Evolutionary conservation across 2,329 filamentous ascomycete species (phyloP), one percentile per base, ranked within the genome.

Genomic region (Alternaria solani): DNA sequence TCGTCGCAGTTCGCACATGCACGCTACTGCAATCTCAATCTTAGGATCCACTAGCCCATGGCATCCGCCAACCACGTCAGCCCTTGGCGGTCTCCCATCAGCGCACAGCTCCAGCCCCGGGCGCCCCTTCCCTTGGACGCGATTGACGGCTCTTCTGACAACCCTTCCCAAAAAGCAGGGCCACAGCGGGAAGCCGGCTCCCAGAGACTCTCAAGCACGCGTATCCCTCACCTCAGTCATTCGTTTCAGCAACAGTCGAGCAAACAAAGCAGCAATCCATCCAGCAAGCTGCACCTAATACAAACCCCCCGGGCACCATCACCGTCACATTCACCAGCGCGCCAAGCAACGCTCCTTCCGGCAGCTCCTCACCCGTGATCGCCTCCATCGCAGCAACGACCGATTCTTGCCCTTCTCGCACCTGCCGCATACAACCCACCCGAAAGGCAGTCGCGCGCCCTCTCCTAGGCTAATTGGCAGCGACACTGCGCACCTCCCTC

Each of bases 201-300:
- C 58, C 57, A 51, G 30, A 55, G 53, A 59, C 32, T 61, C 42
- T 59, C 56, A 42, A 58, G 55, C 48, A 60, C 63, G 48, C 66
- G 57, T 59, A 59, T 60, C 65, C 62, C 75, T 77, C 70, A 77
- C 75, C 74, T 60, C 74, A 79, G 76, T 78, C 76, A 74, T 67
- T 79, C 76, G 73, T 79, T 78, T 70, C 71, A 75, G 64, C 57
- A 56, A 55, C 56, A 57, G 39, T 47, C 43, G 59, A 59, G 57
- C 63, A 63, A 61, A 57, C 43, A 39, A 32, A 44, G 47, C 57
- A 51, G 39, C 53, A 36, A 26, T 18, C 34, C 46, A 49, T 18
- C 34, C 46, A 49, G 46, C 46, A 49, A 26, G 23, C 62, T 60
- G 57, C 67, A 38, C 62, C 59, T 65, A 69, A 66, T 64, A 65